Base-by-base conservation (phyloP, 192 early-diverging fungal genomes). In the Rhizoclosmatium globosum region DNA sequence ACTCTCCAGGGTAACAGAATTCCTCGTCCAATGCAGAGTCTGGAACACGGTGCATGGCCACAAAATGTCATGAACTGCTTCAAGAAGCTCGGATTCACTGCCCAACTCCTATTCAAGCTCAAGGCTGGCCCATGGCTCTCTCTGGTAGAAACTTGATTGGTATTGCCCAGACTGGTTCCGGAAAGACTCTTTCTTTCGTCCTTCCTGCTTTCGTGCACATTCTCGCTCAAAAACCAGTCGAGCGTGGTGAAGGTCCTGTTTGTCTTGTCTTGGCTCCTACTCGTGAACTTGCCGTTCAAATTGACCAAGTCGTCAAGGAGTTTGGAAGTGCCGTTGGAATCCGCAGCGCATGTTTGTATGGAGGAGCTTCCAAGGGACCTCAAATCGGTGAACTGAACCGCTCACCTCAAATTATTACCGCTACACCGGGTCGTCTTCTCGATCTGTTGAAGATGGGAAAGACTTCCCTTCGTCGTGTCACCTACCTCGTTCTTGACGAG, bases 401-500 rank as follows among this genome's bases (percentile, higher is more conserved):
- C 6, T 75, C 76, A 41, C 83, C 81, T 13, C 77, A 94, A 72
- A 93, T 99, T 74, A 84, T 95, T 57, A 92, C 47, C 17, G 97
- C 95, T 19, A 99, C 97, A 17, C 97, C 97, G 15, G 97, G 97
- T 47, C 92, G 97, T 56, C 87, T 99, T 77, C 83, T 97, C 41
- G 97, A 99, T 87, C 79, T 99, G 56, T 82, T 95, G 9, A 92
- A 95, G 81, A 92, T 94, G 73, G 89, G 94, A 69, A 88, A 88
- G 64, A 89, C 93, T 59, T 92, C 94, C 71, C 85, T 97, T 72
- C 86, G 87, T 46, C 87, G 94, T 65, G 94, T 96, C 46, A 98
- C 95, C 1, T 96, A 96, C 82, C 80, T 98, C 85, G 95, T 98
- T 3, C 90, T 99, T 39, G 97, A 99, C 82, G 97, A 98, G 86